A percentile compares a stretch with the other conserved stretches of the same genome.
Evolutionary conservation across 805 yeast species (phyloP).

Genomic region (Candida sakaeoensis): DNA sequence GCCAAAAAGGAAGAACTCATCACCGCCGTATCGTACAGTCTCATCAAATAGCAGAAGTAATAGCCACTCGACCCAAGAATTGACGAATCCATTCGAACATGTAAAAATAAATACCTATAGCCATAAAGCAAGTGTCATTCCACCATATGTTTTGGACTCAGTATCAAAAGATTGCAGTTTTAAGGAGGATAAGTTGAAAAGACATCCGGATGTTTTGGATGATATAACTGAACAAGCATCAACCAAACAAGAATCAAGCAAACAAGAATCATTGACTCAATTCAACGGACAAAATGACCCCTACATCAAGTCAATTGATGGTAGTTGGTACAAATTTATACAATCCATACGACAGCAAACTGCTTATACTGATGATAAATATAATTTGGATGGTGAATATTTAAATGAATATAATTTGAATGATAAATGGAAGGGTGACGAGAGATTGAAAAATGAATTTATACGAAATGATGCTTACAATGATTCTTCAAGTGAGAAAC

Average conservation of each 20-base stretch:
- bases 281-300: constrained; percentile 25
- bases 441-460: constrained; percentile 44
- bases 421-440: constrained; percentile 69
- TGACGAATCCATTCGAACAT: constrained; percentile 23
- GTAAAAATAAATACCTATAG: constrained; percentile 29
- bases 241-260: constrained; percentile 15
- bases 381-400: constrained; percentile 22
- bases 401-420: constrained; percentile 39
- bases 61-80: not conserved
- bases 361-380: constrained; percentile 27
- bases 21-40: not conserved
- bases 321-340: constrained; percentile 52
- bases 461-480: constrained; percentile 4
- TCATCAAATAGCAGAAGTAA: not conserved
- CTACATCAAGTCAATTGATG: constrained; percentile 35
- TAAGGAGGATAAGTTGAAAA: constrained; percentile 25
- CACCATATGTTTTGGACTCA: constrained; percentile 63
- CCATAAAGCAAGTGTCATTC: constrained; percentile 40
- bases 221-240: constrained; percentile 23
- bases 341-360: constrained; percentile 44
- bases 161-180: constrained; percentile 39
- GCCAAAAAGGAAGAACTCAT: not conserved
- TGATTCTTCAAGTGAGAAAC: constrained; percentile 5
- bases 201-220: constrained; percentile 15
- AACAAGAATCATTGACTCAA: too few relatives aligned